phyloP scores from a whole-genome alignment of 192 early-diverging fungal genomes.

The Cetraspora pellucida region DNA sequence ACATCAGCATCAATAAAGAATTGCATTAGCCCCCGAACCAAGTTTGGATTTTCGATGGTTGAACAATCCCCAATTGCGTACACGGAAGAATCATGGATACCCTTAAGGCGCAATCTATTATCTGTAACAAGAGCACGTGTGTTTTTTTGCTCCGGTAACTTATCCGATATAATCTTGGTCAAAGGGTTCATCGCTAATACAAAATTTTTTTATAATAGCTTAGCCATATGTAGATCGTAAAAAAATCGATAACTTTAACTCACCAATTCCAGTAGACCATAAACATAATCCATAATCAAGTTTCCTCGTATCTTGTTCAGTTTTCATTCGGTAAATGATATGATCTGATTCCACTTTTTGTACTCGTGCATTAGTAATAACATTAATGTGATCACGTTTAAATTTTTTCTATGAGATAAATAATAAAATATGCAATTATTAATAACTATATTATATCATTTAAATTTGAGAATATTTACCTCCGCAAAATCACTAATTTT shows the following conservation, averaged over 20 bases:
- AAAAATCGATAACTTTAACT: conserved; percentile 28
- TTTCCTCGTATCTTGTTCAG: conserved; percentile 37
- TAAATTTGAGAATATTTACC: conserved; percentile 24
- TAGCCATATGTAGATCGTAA: not conserved
- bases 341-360: conserved; percentile 54
- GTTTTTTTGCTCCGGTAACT: conserved; percentile 58
- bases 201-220: not conserved
- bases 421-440: not conserved
- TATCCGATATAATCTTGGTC: conserved; percentile 51
- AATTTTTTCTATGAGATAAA: conserved; percentile 47
- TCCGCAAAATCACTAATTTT: conserved; percentile 70
- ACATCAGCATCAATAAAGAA: conserved; percentile 51
- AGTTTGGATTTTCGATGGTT: conserved; percentile 70
- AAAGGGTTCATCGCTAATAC: conserved; percentile 54
- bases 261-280: conserved; percentile 63
- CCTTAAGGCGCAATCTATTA: conserved; percentile 55
- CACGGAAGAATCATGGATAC: conserved; percentile 53
- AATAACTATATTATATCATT: not conserved
- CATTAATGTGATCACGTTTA: conserved; percentile 61
- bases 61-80: conserved; percentile 78
- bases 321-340: conserved; percentile 59
- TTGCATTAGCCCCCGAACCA: conserved; percentile 48
- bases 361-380: conserved; percentile 71
- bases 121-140: conserved; percentile 65
- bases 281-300: conserved; percentile 54